Evolutionary conservation across 1,284 basidiomycete genomes (phyloP).

Genomic region (Boletellus deceptivus): DNA sequence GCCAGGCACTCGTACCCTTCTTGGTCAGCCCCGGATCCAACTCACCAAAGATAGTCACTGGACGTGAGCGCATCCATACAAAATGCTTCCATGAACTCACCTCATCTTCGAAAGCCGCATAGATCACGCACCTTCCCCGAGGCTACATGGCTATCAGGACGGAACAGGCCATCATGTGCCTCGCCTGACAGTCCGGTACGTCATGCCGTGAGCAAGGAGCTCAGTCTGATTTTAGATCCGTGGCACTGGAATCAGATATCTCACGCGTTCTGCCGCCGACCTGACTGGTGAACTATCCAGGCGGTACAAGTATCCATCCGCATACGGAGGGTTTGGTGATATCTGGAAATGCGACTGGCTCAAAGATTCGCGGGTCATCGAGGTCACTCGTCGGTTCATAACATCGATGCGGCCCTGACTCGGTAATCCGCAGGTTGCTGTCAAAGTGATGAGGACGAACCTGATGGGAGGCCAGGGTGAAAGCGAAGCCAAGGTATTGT

Average conservation of each 20-base stretch:
- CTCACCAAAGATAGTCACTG: not conserved
- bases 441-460: slow-evolving; percentile 25
- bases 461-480: slow-evolving; percentile 6
- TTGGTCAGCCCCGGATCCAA: not conserved
- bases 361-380: slow-evolving; percentile 11
- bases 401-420: not conserved
- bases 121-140: not conserved
- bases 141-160: not conserved
- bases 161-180: not conserved
- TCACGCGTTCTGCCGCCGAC: slow-evolving; percentile 12
- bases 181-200: slow-evolving; percentile 5
- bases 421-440: slow-evolving; percentile 17
- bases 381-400: slow-evolving; percentile 7
- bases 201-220: not conserved
- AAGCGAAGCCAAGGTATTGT: slow-evolving; percentile 13
- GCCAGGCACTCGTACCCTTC: not conserved
- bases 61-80: slow-evolving; percentile 1
- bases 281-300: slow-evolving; percentile 15
- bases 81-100: not conserved
- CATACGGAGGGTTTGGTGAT: slow-evolving; percentile 28
- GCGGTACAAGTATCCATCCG: slow-evolving; percentile 23
- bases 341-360: slow-evolving; percentile 28
- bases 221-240: too few relatives aligned
- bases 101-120: not conserved
- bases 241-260: not conserved